Percentiles rank a stretch among this genome's conserved stretches.
Evolutionary conservation across 2,329 filamentous ascomycete genomes (phyloP).

Genomic region (Penicillium sp.): DNA sequence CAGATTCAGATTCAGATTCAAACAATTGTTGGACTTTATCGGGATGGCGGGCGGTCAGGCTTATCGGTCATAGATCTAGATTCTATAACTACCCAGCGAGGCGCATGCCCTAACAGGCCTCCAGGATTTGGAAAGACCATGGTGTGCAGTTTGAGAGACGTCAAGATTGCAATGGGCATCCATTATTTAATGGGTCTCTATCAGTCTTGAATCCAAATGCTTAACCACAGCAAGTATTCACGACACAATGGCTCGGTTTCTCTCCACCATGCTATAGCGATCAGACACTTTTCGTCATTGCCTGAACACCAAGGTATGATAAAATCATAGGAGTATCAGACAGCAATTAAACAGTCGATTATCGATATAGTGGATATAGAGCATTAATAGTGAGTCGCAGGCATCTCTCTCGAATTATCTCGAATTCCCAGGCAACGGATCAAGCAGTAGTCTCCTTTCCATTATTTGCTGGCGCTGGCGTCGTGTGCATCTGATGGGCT

Average conservation of each 20-base stretch:
- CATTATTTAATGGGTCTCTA: too few relatives aligned
- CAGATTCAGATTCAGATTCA: background rate
- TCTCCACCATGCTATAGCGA: background rate
- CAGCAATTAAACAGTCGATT: background rate
- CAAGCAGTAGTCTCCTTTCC: conserved; percentile 8
- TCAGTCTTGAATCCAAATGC: too few relatives aligned
- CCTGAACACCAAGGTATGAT: background rate
- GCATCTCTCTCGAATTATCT: background rate
- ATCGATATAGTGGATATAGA: background rate
- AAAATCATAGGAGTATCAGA: background rate
- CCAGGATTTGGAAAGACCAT: background rate
- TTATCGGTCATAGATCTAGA: conserved; percentile 9
- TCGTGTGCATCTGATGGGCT: conserved; percentile 30
- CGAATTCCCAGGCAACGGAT: background rate
- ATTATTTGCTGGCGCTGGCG: conserved; percentile 3
- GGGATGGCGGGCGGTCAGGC: conserved; percentile 15
- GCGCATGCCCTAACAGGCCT: background rate
- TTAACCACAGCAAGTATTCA: too few relatives aligned
- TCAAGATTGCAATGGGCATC: too few relatives aligned
- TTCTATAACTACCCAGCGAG: background rate
- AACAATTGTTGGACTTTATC: conserved; percentile 2
- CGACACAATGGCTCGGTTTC: background rate
- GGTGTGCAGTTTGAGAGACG: background rate
- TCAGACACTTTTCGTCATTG: background rate
- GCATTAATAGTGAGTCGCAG: background rate